Conservation (phyloP, 257 asterid genomes). For the Linderniella brevidens region DNA sequence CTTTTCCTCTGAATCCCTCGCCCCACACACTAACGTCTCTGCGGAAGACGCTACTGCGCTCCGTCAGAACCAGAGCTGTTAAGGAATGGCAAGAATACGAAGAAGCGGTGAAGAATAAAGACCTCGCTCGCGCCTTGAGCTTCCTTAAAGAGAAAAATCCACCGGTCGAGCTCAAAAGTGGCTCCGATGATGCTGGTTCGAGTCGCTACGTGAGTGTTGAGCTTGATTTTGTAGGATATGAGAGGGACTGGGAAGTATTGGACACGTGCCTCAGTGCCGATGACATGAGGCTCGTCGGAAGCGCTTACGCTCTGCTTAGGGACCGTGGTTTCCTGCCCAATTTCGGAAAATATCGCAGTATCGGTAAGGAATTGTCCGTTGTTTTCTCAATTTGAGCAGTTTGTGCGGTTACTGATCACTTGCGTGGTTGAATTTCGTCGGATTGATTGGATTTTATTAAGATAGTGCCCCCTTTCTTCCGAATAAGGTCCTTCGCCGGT, state of each 20-base stretch:
- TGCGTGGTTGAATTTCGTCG: background rate
- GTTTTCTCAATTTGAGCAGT: background rate
- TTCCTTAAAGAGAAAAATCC: constrained; percentile 28
- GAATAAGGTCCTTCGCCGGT: too few species aligned
- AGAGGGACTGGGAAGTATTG: constrained; percentile 66
- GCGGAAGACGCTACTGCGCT: constrained; percentile 3
- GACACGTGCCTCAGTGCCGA: constrained; percentile 94
- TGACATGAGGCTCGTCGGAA: constrained; percentile 78
- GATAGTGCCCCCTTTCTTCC: too few species aligned
- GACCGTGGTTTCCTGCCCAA: constrained; percentile 48
- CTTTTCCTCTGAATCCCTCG: background rate
- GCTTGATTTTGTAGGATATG: constrained; percentile 18
- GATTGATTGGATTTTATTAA: too few species aligned
- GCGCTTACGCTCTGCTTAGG: constrained; percentile 57
- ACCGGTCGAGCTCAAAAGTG: constrained; percentile 16
- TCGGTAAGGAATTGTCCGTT: constrained; percentile 31
- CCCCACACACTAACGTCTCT: background rate
- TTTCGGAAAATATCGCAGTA: constrained; percentile 55
- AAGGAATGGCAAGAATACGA: constrained; percentile 82
- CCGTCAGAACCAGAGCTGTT: constrained; percentile 26
- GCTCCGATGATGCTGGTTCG: constrained; percentile 16
- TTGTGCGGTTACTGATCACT: background rate
- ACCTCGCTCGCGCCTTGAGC: constrained; percentile 79
- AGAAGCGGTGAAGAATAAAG: constrained; percentile 76
- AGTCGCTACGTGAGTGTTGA: constrained; percentile 4